Evolutionary conservation across 257 asterid species (phyloP).

Genomic region (Galeopsis tetrahit): DNA sequence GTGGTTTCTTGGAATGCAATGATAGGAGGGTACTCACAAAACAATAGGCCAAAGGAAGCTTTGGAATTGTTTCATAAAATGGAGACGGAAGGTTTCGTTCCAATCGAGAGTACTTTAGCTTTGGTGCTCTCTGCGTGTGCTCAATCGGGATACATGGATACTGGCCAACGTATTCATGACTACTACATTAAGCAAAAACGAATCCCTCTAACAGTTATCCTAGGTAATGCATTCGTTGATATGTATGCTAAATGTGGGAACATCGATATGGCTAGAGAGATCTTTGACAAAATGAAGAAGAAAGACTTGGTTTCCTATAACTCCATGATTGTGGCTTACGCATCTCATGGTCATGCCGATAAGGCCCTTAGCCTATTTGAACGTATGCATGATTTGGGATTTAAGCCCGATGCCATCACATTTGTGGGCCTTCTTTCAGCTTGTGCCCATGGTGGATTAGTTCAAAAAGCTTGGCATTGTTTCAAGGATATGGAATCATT

Average conservation of each 20-base stretch:
- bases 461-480: slow-evolving; percentile 57
- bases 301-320: slow-evolving; percentile 76
- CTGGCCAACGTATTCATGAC: slow-evolving; percentile 49
- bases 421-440: slow-evolving; percentile 76
- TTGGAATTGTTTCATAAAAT: slow-evolving; percentile 58
- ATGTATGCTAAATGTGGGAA: slow-evolving; percentile 80
- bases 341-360: slow-evolving; percentile 70
- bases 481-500: slow-evolving; percentile 51
- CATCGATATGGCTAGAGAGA: slow-evolving; percentile 54
- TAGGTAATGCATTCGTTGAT: slow-evolving; percentile 68
- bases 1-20: slow-evolving; percentile 82
- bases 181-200: slow-evolving; percentile 51
- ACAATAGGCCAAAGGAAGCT: slow-evolving; percentile 67
- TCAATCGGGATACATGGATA: slow-evolving; percentile 62
- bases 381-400: slow-evolving; percentile 42
- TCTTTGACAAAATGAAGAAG: slow-evolving; percentile 50
- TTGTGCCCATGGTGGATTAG: slow-evolving; percentile 79
- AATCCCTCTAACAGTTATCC: slow-evolving; percentile 44
- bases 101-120: slow-evolving; percentile 66
- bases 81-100: slow-evolving; percentile 58
- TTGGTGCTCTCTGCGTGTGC: slow-evolving; percentile 84
- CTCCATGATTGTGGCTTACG: slow-evolving; percentile 66
- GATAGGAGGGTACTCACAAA: slow-evolving; percentile 78
- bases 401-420: slow-evolving; percentile 69
- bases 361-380: slow-evolving; percentile 63